Percentiles rank a stretch among this genome's conserved stretches.
phyloP scores from a whole-genome alignment of 75 land plant species.

The Pinus albicaulis region DNA sequence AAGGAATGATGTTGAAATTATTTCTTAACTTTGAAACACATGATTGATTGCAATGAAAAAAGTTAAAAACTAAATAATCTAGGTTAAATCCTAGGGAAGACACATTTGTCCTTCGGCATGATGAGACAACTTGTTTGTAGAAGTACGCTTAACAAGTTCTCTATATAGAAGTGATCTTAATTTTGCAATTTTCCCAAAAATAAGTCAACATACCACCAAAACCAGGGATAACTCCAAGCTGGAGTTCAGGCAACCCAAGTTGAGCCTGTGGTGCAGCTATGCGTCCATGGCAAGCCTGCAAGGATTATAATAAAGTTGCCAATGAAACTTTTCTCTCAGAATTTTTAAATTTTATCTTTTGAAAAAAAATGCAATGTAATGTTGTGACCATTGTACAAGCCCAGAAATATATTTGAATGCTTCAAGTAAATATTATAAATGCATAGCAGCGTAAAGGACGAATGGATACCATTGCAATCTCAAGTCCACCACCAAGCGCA shows the following conservation, averaged over 20 bases:
- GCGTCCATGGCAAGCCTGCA: slow-evolving; percentile 93
- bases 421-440: background rate
- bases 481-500: slow-evolving; percentile 97
- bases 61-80: background rate
- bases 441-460: background rate
- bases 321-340: background rate
- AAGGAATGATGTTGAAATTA: background rate
- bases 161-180: background rate
- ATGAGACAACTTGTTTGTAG: background rate
- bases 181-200: background rate
- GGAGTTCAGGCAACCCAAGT: slow-evolving; percentile 95
- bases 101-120: background rate
- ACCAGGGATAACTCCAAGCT: slow-evolving; percentile 94
- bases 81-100: slow-evolving; percentile 1
- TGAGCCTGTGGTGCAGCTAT: slow-evolving; percentile 82
- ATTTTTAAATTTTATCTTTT: background rate
- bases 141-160: background rate
- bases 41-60: background rate
- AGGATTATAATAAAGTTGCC: slow-evolving; percentile 1
- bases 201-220: slow-evolving; percentile 71
- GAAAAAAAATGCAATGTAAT: background rate
- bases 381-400: background rate
- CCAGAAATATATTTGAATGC: background rate
- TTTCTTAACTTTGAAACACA: background rate
- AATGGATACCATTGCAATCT: slow-evolving; percentile 87